Evolutionary conservation across 345 rosid genomes (phyloP), one percentile per base, ranked within the genome.

Genomic region (Hibiscus mutabilis): DNA sequence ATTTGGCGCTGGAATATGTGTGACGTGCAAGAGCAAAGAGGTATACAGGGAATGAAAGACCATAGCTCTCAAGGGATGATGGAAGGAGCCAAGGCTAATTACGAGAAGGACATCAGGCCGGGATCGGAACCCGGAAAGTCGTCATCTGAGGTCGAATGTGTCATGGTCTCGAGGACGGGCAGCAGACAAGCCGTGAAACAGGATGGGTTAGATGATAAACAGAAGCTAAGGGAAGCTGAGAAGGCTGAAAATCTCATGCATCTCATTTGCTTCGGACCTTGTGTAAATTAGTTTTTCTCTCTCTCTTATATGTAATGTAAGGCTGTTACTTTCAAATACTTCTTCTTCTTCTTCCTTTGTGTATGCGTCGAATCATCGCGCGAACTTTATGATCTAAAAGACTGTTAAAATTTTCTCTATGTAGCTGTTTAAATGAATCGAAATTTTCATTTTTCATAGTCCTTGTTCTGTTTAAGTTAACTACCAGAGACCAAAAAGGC

Each of bases 231-330:
- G 60, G 51, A 69, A 69, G 62, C 33, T n/a, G 33, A 55, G 40
- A 69, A 69, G 49, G 73, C 61, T 52, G 72, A 68, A 44, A 31
- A 68, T 14, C 9, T 69, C 60, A 19, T 69, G 63, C 62, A 69
- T 55, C 49, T 55, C 31, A 56, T 69, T 18, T 55, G 73, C 19
- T 35, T 60, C 33, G 73, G 73, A 55, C 73, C 63, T 15, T 1
- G 16, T 18, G 42, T 19, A 40, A 44, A 59, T 25, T 42, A 59
- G 55, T 44, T 9, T 0, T 29, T 29, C n/a, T 29, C 19, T 14
- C 31, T 25, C 13, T 18, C 27, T 2, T 42, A 42, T 7, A 3
- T 16, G 31, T 27, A 27, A 0, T n/a, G 46, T 8, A 42, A 61
- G 66, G 13, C 25, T n/a, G 46, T 42, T 42, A 42, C 13, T 61